Evolutionary conservation across 495 filamentous ascomycete species (phyloP), one percentile per base, ranked within the genome.

Genomic region (Cudoniella acicularis): DNA sequence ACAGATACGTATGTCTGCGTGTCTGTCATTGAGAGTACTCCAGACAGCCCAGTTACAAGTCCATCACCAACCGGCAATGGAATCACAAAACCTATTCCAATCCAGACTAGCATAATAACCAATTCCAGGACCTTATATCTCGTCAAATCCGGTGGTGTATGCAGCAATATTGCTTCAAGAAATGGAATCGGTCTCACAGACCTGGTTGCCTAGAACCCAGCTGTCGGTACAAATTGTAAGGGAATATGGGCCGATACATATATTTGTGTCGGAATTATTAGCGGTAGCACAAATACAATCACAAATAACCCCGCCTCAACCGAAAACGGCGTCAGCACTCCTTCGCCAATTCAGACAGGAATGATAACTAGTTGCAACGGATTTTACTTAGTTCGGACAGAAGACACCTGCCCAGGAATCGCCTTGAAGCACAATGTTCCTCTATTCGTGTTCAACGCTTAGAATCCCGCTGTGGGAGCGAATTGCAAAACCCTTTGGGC

Each of bases 1-100:
- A 79, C 79, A 22, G 84, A 84, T 16, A 83, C 87, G 65, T 78
- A 85, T 1, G 73, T 87, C 18, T 48, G 54, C 20, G 40, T 48
- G 3, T 9, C 3, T 24, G 27, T 36, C 18, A 25, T 49, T 16
- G 24, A 10, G 2, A 2, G 3, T 4, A 57, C 45, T 10, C 10
- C 54, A 4, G 27, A 21, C 2, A 48, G 23, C 17, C 24, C 54
- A 30, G 49, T 22, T 13, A 49, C 54, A 18, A 36, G 16, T 17
- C 24, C 25, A 41, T 2, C 54, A n/a, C 25, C 24, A 0, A 47
- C 66, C 17, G 53, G 27, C 21, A 59, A 48, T 40, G 47, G 56
- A 1, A 49, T 61, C 25, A 23, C 61, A 11, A 67, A 70, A 17
- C 70, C 69, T 2, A 51, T 58, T 2, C 71, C 70, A 16, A 60